Conservation (phyloP, 2,329 filamentous ascomycete species). For the Didymella sp. region DNA sequence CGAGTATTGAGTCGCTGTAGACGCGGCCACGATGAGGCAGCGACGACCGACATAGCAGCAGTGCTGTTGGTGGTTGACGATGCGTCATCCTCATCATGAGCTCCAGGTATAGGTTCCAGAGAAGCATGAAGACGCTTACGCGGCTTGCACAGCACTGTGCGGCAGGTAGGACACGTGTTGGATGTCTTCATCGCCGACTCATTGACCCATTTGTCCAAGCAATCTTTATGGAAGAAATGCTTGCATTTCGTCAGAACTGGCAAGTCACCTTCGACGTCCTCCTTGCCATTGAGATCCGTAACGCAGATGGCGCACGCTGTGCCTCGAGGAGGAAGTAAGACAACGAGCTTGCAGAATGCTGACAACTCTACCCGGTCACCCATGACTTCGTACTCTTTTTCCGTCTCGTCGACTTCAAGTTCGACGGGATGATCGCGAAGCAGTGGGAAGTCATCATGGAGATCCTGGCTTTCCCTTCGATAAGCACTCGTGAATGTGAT, state of each 20-base stretch:
- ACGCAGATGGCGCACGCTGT: slow-evolving; percentile 3
- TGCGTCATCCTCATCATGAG: neutral
- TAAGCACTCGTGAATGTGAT: neutral
- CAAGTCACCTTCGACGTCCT: neutral
- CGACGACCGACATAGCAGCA: neutral
- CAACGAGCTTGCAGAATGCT: neutral
- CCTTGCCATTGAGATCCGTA: neutral
- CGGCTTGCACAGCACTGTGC: slow-evolving; percentile 8
- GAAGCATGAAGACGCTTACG: slow-evolving; percentile 3
- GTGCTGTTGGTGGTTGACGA: neutral
- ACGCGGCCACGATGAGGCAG: neutral
- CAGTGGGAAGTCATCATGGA: neutral
- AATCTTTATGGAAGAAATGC: slow-evolving; percentile 8
- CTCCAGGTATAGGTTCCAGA: neutral
- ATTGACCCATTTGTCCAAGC: slow-evolving; percentile 17
- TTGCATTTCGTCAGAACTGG: slow-evolving; percentile 6
- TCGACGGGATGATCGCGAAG: neutral
- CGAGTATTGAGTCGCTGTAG: neutral
- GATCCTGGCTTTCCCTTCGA: neutral
- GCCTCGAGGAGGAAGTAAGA: neutral
- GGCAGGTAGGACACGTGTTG: slow-evolving; percentile 17
- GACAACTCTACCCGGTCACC: neutral
- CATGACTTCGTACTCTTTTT: slow-evolving; percentile 2
- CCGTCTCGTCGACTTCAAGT: slow-evolving; percentile 2
- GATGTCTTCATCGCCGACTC: slow-evolving; percentile 10